A percentile compares a stretch with the other conserved stretches of the same genome.
These are phyloP conservation scores for Bolboschoenus planiculmis DNA, from an alignment of 176 grass and related monocot genomes.

Conservation along the genomic window DNA sequence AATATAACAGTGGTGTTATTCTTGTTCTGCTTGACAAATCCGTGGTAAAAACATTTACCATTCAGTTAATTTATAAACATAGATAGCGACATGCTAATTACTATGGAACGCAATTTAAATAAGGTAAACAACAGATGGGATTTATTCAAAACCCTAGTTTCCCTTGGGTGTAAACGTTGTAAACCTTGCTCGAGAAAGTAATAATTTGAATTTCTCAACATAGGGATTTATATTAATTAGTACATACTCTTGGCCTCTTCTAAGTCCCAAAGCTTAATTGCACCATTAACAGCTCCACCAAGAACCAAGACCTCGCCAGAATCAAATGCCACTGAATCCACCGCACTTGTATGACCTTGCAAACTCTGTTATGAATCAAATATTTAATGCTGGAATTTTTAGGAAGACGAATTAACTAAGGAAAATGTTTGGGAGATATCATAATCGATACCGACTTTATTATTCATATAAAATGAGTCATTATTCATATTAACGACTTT, in stretches of 20 bases:
- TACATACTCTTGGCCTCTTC: constrained; percentile 90
- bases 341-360: constrained; percentile 68
- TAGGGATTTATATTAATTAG: constrained; percentile 3
- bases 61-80: neutral
- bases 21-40: neutral
- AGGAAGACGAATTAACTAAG: neutral
- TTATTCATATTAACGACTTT: too few relatives aligned
- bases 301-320: constrained; percentile 86
- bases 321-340: constrained; percentile 86
- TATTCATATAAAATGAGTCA: too few relatives aligned
- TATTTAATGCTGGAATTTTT: neutral
- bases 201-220: neutral
- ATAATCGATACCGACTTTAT: too few relatives aligned
- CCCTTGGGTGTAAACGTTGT: neutral
- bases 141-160: constrained; percentile 8
- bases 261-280: constrained; percentile 93
- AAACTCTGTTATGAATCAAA: constrained; percentile 44
- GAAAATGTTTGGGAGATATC: too few relatives aligned
- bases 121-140: neutral
- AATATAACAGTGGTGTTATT: too few relatives aligned
- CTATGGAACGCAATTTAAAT: neutral
- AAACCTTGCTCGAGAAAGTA: neutral
- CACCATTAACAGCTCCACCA: constrained; percentile 79
- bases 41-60: neutral
- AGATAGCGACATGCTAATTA: neutral